phyloP scores from a whole-genome alignment of 495 filamentous ascomycete species.

The Friedmanniomyces endolithicus region DNA sequence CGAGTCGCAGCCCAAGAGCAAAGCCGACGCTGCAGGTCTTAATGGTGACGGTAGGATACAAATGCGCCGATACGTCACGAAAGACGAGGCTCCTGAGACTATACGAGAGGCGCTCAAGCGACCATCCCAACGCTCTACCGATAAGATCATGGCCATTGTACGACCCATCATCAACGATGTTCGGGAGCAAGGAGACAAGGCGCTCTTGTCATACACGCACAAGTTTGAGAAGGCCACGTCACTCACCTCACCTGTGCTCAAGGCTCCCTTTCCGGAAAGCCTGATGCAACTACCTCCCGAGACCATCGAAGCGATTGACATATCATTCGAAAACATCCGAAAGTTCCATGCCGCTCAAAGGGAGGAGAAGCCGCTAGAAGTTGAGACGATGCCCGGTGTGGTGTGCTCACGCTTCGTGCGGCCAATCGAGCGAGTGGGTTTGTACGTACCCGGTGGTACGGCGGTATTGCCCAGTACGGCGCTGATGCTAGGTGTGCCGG shows the following conservation, averaged over 20 bases:
- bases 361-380: constrained; percentile 61
- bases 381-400: constrained; percentile 97
- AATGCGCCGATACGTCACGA: constrained; percentile 66
- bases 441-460: constrained; percentile 91
- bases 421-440: constrained; percentile 83
- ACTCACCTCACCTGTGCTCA: constrained; percentile 73
- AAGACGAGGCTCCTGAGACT: constrained; percentile 44
- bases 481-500: constrained; percentile 94
- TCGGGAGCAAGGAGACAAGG: constrained; percentile 67
- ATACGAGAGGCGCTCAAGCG: constrained; percentile 64
- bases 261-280: constrained; percentile 69
- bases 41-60: constrained; percentile 51
- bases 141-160: constrained; percentile 78
- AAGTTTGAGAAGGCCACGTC: constrained; percentile 94
- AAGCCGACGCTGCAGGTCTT: constrained; percentile 35
- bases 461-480: constrained; percentile 92
- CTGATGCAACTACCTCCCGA: constrained; percentile 76
- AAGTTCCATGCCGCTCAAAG: constrained; percentile 86
- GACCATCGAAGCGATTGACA: constrained; percentile 79
- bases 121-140: constrained; percentile 83
- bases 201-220: constrained; percentile 81
- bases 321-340: constrained; percentile 84
- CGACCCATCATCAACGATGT: constrained; percentile 83
- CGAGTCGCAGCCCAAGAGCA: constrained; percentile 32
- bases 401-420: constrained; percentile 86